Evolutionary conservation across 768 basidiomycete species (phyloP).

Genomic region (Rhodosporidiobolus odoratus): DNA sequence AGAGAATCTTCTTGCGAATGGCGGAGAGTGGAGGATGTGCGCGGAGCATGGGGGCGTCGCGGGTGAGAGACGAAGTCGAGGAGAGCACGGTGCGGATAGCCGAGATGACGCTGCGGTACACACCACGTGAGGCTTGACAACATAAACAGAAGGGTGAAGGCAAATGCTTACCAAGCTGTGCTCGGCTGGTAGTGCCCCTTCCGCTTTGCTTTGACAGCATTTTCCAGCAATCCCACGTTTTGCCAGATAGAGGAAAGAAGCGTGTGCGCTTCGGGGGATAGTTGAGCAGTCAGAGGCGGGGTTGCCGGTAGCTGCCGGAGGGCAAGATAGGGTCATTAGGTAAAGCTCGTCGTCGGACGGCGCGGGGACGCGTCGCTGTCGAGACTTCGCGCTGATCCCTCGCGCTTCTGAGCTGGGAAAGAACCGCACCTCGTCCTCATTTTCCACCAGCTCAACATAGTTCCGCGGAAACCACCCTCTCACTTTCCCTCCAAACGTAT

Average conservation of each 20-base stretch:
- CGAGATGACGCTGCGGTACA: conserved; percentile 61
- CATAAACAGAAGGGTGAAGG: too few relatives aligned
- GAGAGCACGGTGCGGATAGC: conserved; percentile 82
- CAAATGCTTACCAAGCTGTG: conserved; percentile 60
- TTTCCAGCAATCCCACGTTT: conserved; percentile 76
- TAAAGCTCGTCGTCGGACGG: not conserved
- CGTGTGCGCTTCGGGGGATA: conserved; percentile 27
- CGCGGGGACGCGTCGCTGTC: not conserved
- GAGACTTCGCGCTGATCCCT: too few relatives aligned
- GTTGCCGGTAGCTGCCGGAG: not conserved
- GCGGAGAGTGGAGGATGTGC: conserved; percentile 62
- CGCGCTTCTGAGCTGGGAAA: not conserved
- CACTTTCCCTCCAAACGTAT: conserved; percentile 22
- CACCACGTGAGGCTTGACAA: not conserved
- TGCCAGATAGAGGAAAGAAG: conserved; percentile 78
- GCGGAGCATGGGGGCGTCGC: conserved; percentile 69
- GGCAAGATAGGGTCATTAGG: too few relatives aligned
- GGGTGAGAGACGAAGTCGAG: conserved; percentile 73
- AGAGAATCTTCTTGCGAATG: conserved; percentile 75
- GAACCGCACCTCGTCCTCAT: conserved; percentile 36
- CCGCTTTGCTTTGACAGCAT: conserved; percentile 71
- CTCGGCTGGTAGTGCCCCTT: conserved; percentile 84
- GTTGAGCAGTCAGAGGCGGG: conserved; percentile 14
- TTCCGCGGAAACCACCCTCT: conserved; percentile 97
- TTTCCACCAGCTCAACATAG: conserved; percentile 53